Evolutionary conservation across 331 rosid species (phyloP).

Genomic region (Prunus yedoensis): DNA sequence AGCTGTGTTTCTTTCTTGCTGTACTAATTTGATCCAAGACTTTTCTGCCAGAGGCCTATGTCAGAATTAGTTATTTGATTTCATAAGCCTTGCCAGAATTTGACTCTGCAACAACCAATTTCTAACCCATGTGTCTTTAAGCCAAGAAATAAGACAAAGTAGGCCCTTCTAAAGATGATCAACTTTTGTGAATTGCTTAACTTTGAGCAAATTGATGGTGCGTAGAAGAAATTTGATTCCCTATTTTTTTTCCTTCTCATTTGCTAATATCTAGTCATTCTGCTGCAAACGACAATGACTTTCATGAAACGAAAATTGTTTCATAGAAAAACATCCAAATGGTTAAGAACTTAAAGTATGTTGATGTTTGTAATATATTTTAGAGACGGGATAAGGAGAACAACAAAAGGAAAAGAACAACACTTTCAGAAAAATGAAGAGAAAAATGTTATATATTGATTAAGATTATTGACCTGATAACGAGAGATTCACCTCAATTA

Average conservation of each 20-base stretch:
- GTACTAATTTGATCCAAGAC: background rate
- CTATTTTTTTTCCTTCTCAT: background rate
- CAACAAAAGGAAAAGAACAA: too few relatives aligned
- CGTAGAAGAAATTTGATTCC: background rate
- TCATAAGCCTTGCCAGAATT: background rate
- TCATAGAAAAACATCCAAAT: background rate
- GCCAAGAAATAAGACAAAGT: constrained; percentile 9
- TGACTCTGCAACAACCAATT: background rate
- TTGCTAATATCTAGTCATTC: background rate
- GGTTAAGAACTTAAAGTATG: background rate
- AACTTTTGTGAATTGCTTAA: background rate
- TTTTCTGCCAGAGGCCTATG: background rate
- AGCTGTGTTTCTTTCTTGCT: background rate
- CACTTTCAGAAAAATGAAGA: background rate
- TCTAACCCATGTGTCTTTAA: background rate
- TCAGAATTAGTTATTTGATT: background rate
- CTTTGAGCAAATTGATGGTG: background rate
- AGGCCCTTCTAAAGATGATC: background rate
- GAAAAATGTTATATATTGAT: too few relatives aligned
- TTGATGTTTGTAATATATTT: background rate
- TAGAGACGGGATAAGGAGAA: too few relatives aligned
- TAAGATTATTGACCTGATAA: too few relatives aligned
- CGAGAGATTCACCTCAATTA: background rate
- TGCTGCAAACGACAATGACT: background rate
- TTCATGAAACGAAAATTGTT: background rate